Evolutionary conservation across 2,329 filamentous ascomycete genomes (phyloP).

Genomic region (Talaromyces sp.): DNA sequence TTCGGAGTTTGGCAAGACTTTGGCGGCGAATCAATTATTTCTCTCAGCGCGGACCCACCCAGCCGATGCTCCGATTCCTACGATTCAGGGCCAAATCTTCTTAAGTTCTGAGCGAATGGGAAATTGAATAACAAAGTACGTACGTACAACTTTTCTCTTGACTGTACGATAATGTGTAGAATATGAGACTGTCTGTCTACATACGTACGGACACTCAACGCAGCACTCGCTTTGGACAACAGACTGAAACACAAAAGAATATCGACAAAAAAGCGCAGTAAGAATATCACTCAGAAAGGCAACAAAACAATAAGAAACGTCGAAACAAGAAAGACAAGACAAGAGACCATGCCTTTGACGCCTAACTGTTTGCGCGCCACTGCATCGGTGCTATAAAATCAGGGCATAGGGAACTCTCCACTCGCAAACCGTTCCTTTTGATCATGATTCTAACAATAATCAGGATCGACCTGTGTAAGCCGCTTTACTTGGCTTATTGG

Average conservation of each 20-base stretch:
- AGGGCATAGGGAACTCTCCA: slow-evolving; percentile 3
- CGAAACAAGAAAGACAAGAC: background rate
- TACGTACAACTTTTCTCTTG: too few species aligned
- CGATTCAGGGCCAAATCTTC: background rate
- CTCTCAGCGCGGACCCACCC: slow-evolving; percentile 7
- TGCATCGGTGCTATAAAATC: slow-evolving; percentile 3
- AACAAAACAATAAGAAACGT: background rate
- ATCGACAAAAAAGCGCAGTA: too few species aligned
- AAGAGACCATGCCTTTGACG: slow-evolving; percentile 2
- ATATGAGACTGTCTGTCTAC: background rate
- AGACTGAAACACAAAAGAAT: slow-evolving; percentile 1
- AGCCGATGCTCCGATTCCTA: background rate
- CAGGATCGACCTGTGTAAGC: background rate
- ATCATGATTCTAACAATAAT: background rate
- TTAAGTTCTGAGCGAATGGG: background rate
- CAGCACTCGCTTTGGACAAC: slow-evolving; percentile 6
- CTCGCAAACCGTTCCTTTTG: background rate
- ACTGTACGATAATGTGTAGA: background rate
- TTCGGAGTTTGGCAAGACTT: background rate
- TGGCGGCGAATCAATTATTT: slow-evolving; percentile 9
- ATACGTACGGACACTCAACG: background rate
- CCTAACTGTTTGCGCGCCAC: slow-evolving; percentile 3
- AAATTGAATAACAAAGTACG: too few species aligned
- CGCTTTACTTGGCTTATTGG: background rate
- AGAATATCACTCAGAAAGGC: background rate